phyloP scores from a whole-genome alignment of 2,329 filamentous ascomycete genomes.

The Ambrosiella xylebori region DNA sequence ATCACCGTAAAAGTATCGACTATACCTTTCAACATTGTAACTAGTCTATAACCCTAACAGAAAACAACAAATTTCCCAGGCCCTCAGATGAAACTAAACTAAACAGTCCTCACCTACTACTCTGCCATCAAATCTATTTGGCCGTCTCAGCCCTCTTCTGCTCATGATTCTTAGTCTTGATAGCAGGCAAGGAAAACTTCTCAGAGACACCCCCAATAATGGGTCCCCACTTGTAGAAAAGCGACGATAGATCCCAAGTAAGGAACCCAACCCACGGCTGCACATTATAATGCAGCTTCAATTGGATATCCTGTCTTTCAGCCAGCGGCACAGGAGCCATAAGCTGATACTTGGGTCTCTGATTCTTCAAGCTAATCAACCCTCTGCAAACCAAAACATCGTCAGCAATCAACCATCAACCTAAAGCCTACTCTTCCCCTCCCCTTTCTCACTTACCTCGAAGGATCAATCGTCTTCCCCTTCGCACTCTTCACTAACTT shows the following conservation, averaged over 20 bases:
- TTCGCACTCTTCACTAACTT: conserved; percentile 42
- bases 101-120: neutral
- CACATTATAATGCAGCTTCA: conserved; percentile 86
- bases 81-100: neutral
- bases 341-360: conserved; percentile 93
- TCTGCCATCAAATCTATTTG: too few species aligned
- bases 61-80: too few species aligned
- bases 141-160: neutral
- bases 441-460: neutral
- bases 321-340: conserved; percentile 74
- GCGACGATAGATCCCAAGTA: conserved; percentile 53
- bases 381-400: conserved; percentile 31
- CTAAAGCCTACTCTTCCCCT: conserved; percentile 19
- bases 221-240: conserved; percentile 46
- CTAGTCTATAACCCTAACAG: too few species aligned
- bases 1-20: too few species aligned
- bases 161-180: conserved; percentile 39
- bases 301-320: conserved; percentile 51
- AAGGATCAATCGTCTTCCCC: conserved; percentile 41
- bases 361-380: conserved; percentile 59
- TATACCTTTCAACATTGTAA: too few species aligned
- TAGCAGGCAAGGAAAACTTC: conserved; percentile 43
- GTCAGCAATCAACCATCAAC: conserved; percentile 34
- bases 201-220: conserved; percentile 48
- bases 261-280: conserved; percentile 90